Conservation (phyloP, 164 flowering plant species). For the Berberis vulgaris region DNA sequence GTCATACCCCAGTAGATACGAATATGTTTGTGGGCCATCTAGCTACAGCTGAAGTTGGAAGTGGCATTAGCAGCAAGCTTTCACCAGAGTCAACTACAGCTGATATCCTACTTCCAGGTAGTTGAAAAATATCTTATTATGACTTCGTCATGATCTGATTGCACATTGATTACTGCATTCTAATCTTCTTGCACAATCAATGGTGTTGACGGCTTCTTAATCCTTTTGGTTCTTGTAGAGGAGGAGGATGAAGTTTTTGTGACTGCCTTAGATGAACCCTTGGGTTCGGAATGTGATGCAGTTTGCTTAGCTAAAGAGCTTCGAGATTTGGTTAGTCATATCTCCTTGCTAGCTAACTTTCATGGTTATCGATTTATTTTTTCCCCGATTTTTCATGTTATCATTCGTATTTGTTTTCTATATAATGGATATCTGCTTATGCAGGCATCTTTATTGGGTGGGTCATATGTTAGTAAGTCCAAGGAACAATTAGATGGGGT, state of each 20-base stretch:
- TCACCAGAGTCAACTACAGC: constrained; percentile 29
- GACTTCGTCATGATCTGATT: not conserved
- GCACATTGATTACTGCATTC: not conserved
- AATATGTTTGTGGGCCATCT: constrained; percentile 11
- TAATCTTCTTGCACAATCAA: too few species aligned
- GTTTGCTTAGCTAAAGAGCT: constrained; percentile 47
- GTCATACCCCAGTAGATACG: constrained; percentile 28
- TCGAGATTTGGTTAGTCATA: constrained; percentile 46
- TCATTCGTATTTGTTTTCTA: constrained; percentile 4
- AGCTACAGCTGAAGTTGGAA: constrained; percentile 18
- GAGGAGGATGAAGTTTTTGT: constrained; percentile 48
- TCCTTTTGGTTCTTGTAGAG: constrained; percentile 33
- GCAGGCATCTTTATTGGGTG: constrained; percentile 83
- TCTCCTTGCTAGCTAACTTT: not conserved
- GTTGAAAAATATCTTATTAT: not conserved
- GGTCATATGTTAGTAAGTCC: constrained; percentile 54
- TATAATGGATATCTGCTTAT: constrained; percentile 1
- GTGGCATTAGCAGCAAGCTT: constrained; percentile 31
- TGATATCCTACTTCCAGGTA: constrained; percentile 71
- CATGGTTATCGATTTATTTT: not conserved
- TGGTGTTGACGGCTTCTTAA: not conserved
- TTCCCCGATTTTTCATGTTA: not conserved
- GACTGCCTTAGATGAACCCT: constrained; percentile 38
- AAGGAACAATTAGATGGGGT: constrained; percentile 40
- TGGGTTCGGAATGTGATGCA: constrained; percentile 21